Evolutionary conservation across 2,329 filamentous ascomycete species (phyloP).

Genomic region (Pseudocercospora crystallina): DNA sequence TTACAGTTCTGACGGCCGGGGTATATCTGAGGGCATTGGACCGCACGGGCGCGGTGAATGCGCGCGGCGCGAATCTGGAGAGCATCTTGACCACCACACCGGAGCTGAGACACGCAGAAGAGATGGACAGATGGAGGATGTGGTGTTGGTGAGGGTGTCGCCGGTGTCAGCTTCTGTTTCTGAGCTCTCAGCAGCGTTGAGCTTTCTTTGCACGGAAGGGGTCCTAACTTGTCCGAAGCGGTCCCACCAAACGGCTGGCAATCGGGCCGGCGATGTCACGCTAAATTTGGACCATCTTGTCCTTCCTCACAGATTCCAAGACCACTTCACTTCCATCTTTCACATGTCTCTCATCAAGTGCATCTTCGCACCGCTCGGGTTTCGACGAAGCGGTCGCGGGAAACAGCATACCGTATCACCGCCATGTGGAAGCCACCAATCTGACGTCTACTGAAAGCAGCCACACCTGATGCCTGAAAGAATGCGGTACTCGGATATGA

Average conservation of each 20-base stretch:
- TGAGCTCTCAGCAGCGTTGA: conserved; percentile 6
- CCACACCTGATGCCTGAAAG: too few species aligned
- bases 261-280: neutral
- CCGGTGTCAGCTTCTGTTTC: conserved; percentile 1
- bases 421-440: too few species aligned
- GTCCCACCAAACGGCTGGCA: neutral
- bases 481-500: too few species aligned
- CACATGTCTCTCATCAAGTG: neutral
- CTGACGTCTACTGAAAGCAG: too few species aligned
- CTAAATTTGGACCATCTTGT: neutral
- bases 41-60: conserved; percentile 34
- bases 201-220: neutral
- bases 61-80: conserved; percentile 39
- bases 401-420: too few species aligned
- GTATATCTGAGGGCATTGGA: conserved; percentile 32
- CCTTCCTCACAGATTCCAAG: neutral
- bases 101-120: neutral
- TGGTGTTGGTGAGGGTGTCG: conserved; percentile 4
- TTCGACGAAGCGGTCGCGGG: too few species aligned
- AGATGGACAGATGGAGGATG: conserved; percentile 5
- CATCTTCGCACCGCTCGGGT: too few species aligned
- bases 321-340: neutral
- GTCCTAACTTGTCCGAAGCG: conserved; percentile 1
- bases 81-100: conserved; percentile 30
- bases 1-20: conserved; percentile 68